phyloP scores from a whole-genome alignment of 176 grass and related monocot genomes.

The Cocos nucifera region DNA sequence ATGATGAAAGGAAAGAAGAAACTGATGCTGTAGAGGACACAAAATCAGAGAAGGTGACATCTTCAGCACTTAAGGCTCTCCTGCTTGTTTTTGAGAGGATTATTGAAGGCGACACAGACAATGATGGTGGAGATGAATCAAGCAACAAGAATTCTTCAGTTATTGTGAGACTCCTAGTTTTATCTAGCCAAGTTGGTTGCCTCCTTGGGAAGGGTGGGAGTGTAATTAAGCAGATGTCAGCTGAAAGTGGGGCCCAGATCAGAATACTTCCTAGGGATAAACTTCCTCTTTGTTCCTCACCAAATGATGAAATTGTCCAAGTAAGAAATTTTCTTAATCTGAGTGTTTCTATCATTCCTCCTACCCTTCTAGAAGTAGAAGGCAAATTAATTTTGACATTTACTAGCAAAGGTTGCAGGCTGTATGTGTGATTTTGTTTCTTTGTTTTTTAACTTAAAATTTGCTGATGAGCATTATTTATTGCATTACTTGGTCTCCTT shows the following conservation, averaged over 20 bases:
- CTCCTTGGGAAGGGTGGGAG: conserved; percentile 74
- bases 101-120: conserved; percentile 37
- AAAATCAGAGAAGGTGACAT: conserved; percentile 33
- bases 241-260: conserved; percentile 64
- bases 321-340: conserved; percentile 26
- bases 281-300: conserved; percentile 64
- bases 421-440: too few species aligned
- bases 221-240: conserved; percentile 71
- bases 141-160: conserved; percentile 29
- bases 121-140: conserved; percentile 30
- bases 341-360: too few species aligned
- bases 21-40: conserved; percentile 19
- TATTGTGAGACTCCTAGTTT: conserved; percentile 68
- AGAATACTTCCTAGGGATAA: conserved; percentile 69
- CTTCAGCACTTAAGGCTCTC: conserved; percentile 45
- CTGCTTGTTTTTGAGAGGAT: conserved; percentile 76
- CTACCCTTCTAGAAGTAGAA: too few species aligned
- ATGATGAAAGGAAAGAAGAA: conserved; percentile 25
- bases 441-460: too few species aligned
- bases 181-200: conserved; percentile 73
- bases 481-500: too few species aligned
- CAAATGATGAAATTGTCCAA: conserved; percentile 73
- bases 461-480: too few species aligned
- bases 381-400: too few species aligned
- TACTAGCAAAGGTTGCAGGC: too few species aligned